Evolutionary conservation across 371 early-diverging fungal genomes (phyloP), one percentile per base, ranked within the genome.

Genomic region (Actinomucor elegans): DNA sequence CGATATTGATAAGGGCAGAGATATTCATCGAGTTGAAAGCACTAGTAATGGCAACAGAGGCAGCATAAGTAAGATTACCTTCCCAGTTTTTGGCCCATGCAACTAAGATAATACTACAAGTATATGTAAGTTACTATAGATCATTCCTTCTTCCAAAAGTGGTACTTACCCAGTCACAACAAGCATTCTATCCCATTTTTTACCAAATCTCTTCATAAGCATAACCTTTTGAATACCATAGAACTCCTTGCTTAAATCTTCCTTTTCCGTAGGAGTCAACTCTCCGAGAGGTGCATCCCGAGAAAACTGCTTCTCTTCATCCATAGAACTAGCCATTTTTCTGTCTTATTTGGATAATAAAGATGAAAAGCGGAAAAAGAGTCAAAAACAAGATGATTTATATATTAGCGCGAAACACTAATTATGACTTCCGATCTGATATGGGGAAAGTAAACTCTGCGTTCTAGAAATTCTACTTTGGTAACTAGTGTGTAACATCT

Each of bases 11-110:
- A n/a, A 61, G 41, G 51, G 33, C 38, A 21, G 55, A 36, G 6
- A 61, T 44, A 35, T 46, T 61, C 14, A 55, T 33, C 10, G 61
- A 43, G 4, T 61, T 33, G 21, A 61, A 61, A 6, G 37, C 37
- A 35, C 61, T 61, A 4, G 55, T 32, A 4, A 61, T 45, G 29
- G 45, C 40, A 23, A 40, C 40, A 20, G 51, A 46, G 1, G 56
- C 44, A 17, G 55, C 23, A 12, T 38, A 49, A 15, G 61, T 52
- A 29, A 65, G 38, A 21, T 55, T 65, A 27, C 52, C 55, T 8
- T 66, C 66, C 66, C 66, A 66, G 12, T 48, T 66, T 9, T 52
- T 61, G 6, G 55, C 61, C 66, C 66, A 66, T 6, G 66, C 57
- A 28, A 66, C 36, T 32, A 57, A 31, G n/a, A 66, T 38, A 18